Evolutionary conservation across 2,329 filamentous ascomycete genomes (phyloP), one percentile per base, ranked within the genome.

Genomic region (Sporothrix pallida): DNA sequence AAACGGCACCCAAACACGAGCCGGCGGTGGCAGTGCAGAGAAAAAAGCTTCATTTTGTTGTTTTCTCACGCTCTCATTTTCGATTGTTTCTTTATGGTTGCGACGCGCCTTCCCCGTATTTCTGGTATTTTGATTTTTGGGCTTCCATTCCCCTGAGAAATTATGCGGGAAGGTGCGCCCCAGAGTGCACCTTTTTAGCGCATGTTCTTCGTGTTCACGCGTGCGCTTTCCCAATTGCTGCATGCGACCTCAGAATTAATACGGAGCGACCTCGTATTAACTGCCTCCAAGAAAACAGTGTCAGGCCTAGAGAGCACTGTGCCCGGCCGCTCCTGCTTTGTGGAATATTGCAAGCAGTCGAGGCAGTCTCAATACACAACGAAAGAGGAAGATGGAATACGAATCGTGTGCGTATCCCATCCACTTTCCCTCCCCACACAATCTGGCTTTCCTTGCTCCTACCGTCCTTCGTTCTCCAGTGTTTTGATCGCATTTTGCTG

Each of bases 21-120:
- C 69, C 54, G 69, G 42, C 42, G 69, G 69, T 71, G 69, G 68
- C 69, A 62, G 69, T 71, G 69, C 69, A 71, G 7, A 54, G 3
- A 70, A 20, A 23, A 37, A 37, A 37, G 31, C 31, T 37, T 37
- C 31, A 37, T 37, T 37, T 37, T 37, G 31, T 7, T 7, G 31
- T 37, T 37, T 37, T 37, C 31, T 37, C 31, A 37, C 31, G 31
- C 5, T 37, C 31, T 37, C 31, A 7, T 37, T 46, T 50, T 20
- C 15, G 37, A 37, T 50, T 20, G 10, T 71, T 48, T 50, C 31
- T 48, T n/a, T 1, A 62, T 48, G 6, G 46, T 23, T 20, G 26
- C 46, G 48, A 54, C 65, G 46, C 67, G 67, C 26, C n/a, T 67
- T 69, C 26, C 65, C 65, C 65, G 46, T 42, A 48, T 52, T 50